Evolutionary conservation across 1,284 basidiomycete genomes (phyloP).

Genomic region (Bondarzewia mesenterica): DNA sequence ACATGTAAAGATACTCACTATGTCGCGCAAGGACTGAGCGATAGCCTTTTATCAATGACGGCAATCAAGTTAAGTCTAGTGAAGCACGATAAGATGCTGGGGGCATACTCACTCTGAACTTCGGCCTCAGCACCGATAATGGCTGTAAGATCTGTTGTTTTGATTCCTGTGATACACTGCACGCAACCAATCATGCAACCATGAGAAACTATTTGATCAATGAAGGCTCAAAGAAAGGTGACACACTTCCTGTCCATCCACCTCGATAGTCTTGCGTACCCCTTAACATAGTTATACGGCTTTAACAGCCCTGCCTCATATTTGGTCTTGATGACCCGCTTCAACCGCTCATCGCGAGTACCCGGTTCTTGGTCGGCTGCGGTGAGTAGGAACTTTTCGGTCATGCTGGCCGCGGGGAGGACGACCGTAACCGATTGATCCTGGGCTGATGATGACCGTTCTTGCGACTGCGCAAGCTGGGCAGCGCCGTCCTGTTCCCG

Average conservation of each 20-base stretch:
- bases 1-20: constrained; percentile 37
- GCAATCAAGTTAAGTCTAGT: no score
- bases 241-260: constrained; percentile 91
- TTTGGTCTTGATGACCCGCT: constrained; percentile 91
- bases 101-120: constrained; percentile 83
- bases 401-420: constrained; percentile 42
- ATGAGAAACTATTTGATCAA: not conserved
- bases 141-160: constrained; percentile 87
- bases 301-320: constrained; percentile 94
- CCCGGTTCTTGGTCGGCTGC: constrained; percentile 94
- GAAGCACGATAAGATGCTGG: no score
- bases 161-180: constrained; percentile 83
- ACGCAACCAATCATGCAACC: not conserved
- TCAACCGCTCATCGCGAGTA: constrained; percentile 83
- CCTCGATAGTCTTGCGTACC: constrained; percentile 79
- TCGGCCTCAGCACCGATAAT: constrained; percentile 85
- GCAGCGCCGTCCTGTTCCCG: not conserved
- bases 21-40: constrained; percentile 83
- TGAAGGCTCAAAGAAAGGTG: not conserved
- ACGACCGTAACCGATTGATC: not conserved
- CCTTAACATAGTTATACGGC: constrained; percentile 96
- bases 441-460: not conserved
- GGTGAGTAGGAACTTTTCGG: constrained; percentile 86
- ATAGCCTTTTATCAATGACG: constrained; percentile 50
- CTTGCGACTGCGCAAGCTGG: not conserved